phyloP scores from a whole-genome alignment of 2,329 filamentous ascomycete genomes.

The Colletotrichum siamense region DNA sequence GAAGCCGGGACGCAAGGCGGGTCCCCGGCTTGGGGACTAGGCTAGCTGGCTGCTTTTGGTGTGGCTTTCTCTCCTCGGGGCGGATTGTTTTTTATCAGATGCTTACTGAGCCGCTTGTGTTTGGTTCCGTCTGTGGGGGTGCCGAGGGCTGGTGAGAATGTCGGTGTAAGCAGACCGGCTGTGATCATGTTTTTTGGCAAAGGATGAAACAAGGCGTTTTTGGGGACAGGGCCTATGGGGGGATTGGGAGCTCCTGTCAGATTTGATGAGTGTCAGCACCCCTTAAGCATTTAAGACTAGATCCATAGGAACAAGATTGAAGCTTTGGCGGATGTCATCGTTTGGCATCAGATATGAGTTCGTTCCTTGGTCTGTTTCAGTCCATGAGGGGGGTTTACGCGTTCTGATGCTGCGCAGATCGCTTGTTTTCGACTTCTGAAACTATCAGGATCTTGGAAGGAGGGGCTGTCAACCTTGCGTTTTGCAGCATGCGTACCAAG shows the following conservation, averaged over 20 bases:
- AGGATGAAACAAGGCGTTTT: not conserved
- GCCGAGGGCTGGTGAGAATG: not conserved
- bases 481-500: not conserved
- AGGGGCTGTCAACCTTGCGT: not conserved
- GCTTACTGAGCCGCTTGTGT: not conserved
- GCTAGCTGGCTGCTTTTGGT: not conserved
- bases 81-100: not conserved
- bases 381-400: not conserved
- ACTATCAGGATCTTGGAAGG: not conserved
- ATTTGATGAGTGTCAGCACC: not conserved
- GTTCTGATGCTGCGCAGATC: not conserved
- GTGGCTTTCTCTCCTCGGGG: no score
- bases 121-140: not conserved
- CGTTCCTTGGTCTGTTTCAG: not conserved
- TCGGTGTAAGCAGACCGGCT: not conserved
- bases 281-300: accelerated
- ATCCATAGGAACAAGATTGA: not conserved
- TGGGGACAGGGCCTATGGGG: not conserved
- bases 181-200: not conserved
- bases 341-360: not conserved
- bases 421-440: accelerated
- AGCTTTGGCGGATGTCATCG: accelerated
- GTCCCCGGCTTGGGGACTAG: not conserved
- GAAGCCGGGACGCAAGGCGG: not conserved
- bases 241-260: accelerated